phyloP scores from a whole-genome alignment of 2,329 filamentous ascomycete genomes.

The Monascus ruber region DNA sequence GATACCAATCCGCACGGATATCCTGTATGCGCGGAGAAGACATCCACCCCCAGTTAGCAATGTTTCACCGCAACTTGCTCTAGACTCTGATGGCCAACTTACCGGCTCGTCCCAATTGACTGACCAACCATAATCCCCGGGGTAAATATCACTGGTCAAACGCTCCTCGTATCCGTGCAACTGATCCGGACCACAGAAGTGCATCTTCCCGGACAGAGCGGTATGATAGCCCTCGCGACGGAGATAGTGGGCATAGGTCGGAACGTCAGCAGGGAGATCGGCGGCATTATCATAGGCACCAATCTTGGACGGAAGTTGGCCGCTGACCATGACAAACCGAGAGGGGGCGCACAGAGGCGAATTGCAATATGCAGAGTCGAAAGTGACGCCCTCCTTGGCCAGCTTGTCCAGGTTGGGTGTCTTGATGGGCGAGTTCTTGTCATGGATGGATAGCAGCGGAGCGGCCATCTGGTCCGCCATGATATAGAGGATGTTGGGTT shows the following conservation, averaged over 20 bases:
- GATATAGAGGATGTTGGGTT: constrained; percentile 78
- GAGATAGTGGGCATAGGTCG: constrained; percentile 87
- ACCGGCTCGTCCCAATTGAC: constrained; percentile 90
- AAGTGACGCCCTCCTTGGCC: constrained; percentile 72
- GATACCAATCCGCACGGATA: constrained; percentile 78
- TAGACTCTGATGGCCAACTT: constrained; percentile 5
- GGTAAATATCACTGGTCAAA: constrained; percentile 91
- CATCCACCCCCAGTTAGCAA: too few species aligned
- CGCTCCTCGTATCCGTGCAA: constrained; percentile 87
- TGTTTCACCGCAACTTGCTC: too few species aligned
- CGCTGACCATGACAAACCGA: constrained; percentile 88
- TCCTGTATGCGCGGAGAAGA: constrained; percentile 15
- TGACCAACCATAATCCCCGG: constrained; percentile 85
- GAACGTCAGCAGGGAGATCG: constrained; percentile 70
- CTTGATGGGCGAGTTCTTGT: constrained; percentile 76
- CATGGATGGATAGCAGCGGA: constrained; percentile 84
- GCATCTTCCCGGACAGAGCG: constrained; percentile 89
- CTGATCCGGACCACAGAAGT: constrained; percentile 83
- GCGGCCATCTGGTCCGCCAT: constrained; percentile 95
- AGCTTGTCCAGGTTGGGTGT: constrained; percentile 81
- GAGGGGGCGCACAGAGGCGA: constrained; percentile 87
- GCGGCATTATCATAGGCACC: constrained; percentile 85
- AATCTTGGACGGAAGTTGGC: constrained; percentile 82
- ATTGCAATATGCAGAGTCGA: constrained; percentile 89
- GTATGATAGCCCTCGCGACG: constrained; percentile 80